Base-by-base conservation (phyloP, 139 green algal genomes). In the Raphidocelis subcapitata region DNA sequence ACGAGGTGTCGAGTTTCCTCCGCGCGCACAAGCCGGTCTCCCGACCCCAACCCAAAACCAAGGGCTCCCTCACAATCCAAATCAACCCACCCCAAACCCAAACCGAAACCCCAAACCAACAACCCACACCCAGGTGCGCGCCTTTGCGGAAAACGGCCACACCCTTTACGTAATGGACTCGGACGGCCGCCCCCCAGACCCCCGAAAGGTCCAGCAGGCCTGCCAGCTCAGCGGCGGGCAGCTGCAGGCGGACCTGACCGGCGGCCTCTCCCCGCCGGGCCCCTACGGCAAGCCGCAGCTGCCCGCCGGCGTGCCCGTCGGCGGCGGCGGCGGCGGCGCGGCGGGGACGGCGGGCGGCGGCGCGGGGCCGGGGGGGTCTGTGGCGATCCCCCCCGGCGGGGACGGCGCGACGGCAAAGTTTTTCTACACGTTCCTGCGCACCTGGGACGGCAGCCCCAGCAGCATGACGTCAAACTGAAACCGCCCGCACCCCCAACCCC, bases 111-210 rank as follows among this genome's bases (percentile, higher is more conserved):
- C 5, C 20, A 28, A 29, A 3, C 44, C n/a, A n/a, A n/a, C n/a
- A n/a, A n/a, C n/a, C n/a, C 51, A 41, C 24, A 0, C 1, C 5
- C 41, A 70, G 46, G 69, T 76, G 47, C 72, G 72, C 5, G 72
- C 72, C 15, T 78, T 72, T 28, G 59, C 41, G 16, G 72, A 78
- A 24, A 41, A 78, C 41, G 72, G 72, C 23, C 72, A 78, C 72
- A 78, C 72, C 24, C 62, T 78, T 35, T 78, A 78, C 26, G 72
- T 78, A 18, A 78, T 78, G 72, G 72, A 78, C 35, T 26, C 20
- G 16, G 59, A 59, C 35, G 72, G 72, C 4, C 62, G 66, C 28
- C 72, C 72, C 16, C 72, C 72, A 61, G 72, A 78, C 36, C 63
- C 62, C 37, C 56, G 41, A 8, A 72, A 72, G 26, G 72, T 78